Conservation (phyloP, 768 basidiomycete species). For the Phaffia tasmanica region DNA sequence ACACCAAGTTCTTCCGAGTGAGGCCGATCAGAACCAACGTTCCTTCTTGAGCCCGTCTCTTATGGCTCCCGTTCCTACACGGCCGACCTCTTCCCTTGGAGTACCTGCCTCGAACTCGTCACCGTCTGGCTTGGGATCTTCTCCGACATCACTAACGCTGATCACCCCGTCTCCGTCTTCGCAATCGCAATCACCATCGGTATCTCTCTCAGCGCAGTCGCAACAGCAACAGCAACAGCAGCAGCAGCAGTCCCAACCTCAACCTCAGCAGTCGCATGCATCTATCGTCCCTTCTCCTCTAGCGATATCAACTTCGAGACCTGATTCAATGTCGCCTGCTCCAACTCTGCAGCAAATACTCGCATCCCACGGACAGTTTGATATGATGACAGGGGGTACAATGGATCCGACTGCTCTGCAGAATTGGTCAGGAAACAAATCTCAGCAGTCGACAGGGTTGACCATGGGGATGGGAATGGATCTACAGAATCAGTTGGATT, state of each 20-base stretch:
- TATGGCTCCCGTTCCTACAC: constrained; percentile 18
- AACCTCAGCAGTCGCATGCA: constrained; percentile 29
- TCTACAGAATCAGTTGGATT: too few species aligned
- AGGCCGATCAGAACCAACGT: constrained; percentile 26
- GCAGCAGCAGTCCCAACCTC: constrained; percentile 1
- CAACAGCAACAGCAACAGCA: constrained; percentile 2
- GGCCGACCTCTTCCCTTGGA: constrained; percentile 22
- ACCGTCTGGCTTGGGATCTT: too few species aligned
- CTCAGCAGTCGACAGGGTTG: too few species aligned
- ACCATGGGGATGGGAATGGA: too few species aligned
- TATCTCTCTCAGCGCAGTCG: too few species aligned
- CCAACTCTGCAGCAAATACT: constrained; percentile 19
- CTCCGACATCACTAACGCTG: too few species aligned
- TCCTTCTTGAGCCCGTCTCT: constrained; percentile 23
- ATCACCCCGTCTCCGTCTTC: too few species aligned
- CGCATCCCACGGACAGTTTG: constrained; percentile 22
- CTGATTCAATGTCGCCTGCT: constrained; percentile 28
- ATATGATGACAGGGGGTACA: too few species aligned
- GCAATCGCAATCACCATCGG: too few species aligned
- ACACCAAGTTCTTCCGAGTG: constrained; percentile 31
- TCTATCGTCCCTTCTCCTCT: constrained; percentile 35
- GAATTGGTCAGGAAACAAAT: too few species aligned
- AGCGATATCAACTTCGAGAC: constrained; percentile 32
- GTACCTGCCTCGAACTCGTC: constrained; percentile 25
- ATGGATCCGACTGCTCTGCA: too few species aligned